Base-by-base conservation (phyloP, 805 yeast species). In the Sungouiozyma intestinalis region DNA sequence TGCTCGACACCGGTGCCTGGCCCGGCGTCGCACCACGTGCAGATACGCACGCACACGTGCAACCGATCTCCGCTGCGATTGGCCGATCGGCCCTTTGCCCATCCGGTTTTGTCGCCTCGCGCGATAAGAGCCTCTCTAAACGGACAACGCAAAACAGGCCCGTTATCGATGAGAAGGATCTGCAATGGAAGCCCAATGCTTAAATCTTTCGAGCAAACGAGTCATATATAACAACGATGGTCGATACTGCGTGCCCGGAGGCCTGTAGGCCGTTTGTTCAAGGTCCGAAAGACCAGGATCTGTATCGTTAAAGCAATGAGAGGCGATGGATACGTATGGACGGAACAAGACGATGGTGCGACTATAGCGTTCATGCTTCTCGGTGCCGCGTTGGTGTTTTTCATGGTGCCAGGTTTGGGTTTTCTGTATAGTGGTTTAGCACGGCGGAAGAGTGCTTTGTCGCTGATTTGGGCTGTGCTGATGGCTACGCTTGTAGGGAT, bases 321-420 rank as follows among this genome's bases (percentile, higher is more conserved):
- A 24, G 35, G 41, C 31, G 45, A 48, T 33, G 54, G 52, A 36
- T 44, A 45, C 32, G 18, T 50, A 33, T 55, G 60, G 60, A 49
- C 52, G 4, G 67, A 65, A 48, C 49, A 54, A 17, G 72, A 73
- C 47, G 76, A 71, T 48, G 64, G 65, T 4, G 72, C 76, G 6
- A 66, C 72, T 1, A 64, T 73, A 11, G 61, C 68, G 18, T 68
- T 79, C 49, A 70, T 81, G 48, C 65, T 81, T 14, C 53, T 77
- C 7, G 81, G 83, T 31, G 69, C 84, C 1, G 76, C 84, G 18
- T 58, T 85, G 54, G 94, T 88, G 40, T 75, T 90, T 66, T 69
- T 88, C 52, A 90, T 90, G 97, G 77, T 90, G 20, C 96, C 97
- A 16, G 97, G 97, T 15, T 75, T 90, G 53, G 97, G 94, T 2